Evolutionary conservation across 306 rosid species (phyloP).

Genomic region (Amphicarpaea edgeworthii): DNA sequence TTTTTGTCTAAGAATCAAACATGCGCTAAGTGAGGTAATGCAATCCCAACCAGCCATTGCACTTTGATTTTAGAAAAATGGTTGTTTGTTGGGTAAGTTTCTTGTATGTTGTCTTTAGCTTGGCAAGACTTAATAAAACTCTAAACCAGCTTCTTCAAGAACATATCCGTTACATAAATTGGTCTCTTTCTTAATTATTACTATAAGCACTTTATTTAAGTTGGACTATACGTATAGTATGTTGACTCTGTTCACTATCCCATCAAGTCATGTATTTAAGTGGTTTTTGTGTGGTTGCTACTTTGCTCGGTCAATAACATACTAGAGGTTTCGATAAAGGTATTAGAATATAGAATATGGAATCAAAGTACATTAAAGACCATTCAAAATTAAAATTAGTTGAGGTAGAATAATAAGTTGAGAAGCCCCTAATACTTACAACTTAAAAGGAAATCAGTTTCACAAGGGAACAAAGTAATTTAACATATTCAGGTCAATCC

Average conservation of each 20-base stretch:
- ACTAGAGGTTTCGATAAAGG: not conserved
- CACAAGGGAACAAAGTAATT: conserved; percentile 57
- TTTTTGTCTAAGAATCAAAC: too few relatives aligned
- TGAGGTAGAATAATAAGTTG: conserved; percentile 50
- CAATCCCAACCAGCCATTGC: conserved; percentile 19
- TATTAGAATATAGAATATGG: conserved; percentile 1
- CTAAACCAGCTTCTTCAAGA: conserved; percentile 28
- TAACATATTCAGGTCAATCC: conserved; percentile 63
- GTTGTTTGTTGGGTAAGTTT: conserved; percentile 31
- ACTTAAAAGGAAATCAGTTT: conserved; percentile 54
- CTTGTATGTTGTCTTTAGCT: conserved; percentile 24
- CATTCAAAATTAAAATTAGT: conserved; percentile 52
- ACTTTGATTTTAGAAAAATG: conserved; percentile 36
- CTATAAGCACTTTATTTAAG: conserved; percentile 29
- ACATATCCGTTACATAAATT: conserved; percentile 26
- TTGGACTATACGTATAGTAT: conserved; percentile 25
- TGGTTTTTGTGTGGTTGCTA: conserved; percentile 15
- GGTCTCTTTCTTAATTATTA: conserved; percentile 37
- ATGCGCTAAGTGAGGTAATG: not conserved
- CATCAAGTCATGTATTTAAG: conserved; percentile 8
- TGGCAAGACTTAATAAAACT: not conserved
- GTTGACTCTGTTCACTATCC: conserved; percentile 9
- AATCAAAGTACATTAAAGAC: conserved; percentile 29
- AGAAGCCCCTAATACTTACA: conserved; percentile 64
- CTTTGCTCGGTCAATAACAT: conserved; percentile 27